Evolutionary conservation across 108 stramenopile genomes (phyloP), one percentile per base, ranked within the genome.

Genomic region (Phaeodactylum tricornutum): DNA sequence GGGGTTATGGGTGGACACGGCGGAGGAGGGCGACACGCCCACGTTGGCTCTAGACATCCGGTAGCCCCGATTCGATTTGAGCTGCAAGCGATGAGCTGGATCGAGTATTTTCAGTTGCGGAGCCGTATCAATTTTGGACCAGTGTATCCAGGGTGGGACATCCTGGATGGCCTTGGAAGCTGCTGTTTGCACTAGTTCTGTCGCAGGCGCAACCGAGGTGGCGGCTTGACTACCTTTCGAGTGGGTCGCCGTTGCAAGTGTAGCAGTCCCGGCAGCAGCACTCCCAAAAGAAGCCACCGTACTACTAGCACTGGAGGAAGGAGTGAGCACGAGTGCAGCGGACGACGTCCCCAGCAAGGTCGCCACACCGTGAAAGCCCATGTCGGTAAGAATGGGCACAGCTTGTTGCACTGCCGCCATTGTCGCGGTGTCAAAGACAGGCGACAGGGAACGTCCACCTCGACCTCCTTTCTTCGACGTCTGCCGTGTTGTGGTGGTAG

Each of bases 1-100:
- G n/a, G 22, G 5, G 23, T 66, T 53, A 55, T 89, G 81, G 3
- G 71, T 69, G 22, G 45, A 23, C 27, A 30, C 11, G 30, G 37
- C 50, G 34, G 20, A 14, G n/a, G 21, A 19, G 14, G 32, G 25
- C 50, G 16, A n/a, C 39, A 41, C n/a, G 14, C 45, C 45, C 4
- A 26, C 24, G 27, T 22, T 46, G 12, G 84, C 90, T 17, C 88
- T 65, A 16, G 75, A 55, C 88, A 90, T 95, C 24, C 94, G 88
- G 66, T 95, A 92, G 29, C 88, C 88, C 29, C 77, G 50, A 2
- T 64, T 71, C 26, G 71, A 80, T 40, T 69, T 76, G 50, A 78
- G 54, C 8, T 61, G 55, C 26, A 87, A 26, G 8, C 59, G 65
- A 50, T 60, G 61, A 8, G 36, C 27, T 29, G 43, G 17, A 25